Evolutionary conservation across 1,139 yeast species (phyloP), one percentile per base, ranked within the genome.

Genomic region (Candida glucosophila): DNA sequence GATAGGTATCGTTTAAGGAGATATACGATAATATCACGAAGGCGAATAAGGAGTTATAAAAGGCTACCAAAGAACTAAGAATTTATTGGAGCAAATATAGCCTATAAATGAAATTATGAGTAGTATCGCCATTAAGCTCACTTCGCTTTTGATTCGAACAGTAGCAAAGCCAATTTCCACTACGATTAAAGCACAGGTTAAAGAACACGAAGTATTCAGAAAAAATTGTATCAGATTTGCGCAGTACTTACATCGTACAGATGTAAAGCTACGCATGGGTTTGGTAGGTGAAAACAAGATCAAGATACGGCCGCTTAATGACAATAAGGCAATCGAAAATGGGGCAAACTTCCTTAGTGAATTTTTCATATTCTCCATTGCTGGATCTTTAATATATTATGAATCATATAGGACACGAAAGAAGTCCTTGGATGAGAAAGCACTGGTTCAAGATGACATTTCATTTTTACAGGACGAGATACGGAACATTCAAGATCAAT

Each of bases 311-410:
- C 95, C 95, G 0, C 63, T 85, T 42, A 85, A 82, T 44, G 95
- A 85, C 39, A 75, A 77, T 14, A 77, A 75, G 44, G 95, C 95
- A 22, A 72, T 85, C 22, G 93, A 85, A 34, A 73, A 67, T 30
- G 95, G 95, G 2, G 93, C 95, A 23, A 78, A 69, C 25, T 74
- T 83, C 43, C 53, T 85, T 5, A 77, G 90, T 20, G 95, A 85
- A 47, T 49, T 75, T 19, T 78, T 85, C 42, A 75, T 85, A 19
- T 85, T 85, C 40, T 49, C 62, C 35, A 92, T 83, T 14, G 95
- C 93, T 3, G 93, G 93, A 5, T 67, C 78, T 1, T 60, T 81
- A 28, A 77, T 85, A n/a, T 46, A 83, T 14, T 82, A 68, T 46
- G 95, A 85, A 45, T 67, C 82, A 24, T 63, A 68, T 40, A 63